Conservation (phyloP, 495 filamentous ascomycete genomes). For the Tuber borchii region DNA sequence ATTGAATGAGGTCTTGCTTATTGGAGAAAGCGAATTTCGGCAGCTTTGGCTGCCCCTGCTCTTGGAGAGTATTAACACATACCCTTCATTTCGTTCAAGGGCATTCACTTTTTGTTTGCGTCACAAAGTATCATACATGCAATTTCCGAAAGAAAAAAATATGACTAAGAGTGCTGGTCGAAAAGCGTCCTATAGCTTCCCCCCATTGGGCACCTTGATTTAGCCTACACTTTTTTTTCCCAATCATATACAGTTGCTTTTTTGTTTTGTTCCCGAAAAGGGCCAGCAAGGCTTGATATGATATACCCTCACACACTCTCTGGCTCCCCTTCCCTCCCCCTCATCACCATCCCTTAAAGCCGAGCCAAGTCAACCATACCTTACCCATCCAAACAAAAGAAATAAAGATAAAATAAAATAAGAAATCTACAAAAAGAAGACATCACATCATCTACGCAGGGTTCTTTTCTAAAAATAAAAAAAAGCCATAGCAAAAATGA, state of each 20-base stretch:
- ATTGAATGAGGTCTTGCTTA: neutral
- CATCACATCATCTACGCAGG: constrained; percentile 1
- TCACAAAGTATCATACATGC: neutral
- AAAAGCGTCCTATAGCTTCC: neutral
- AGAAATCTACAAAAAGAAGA: neutral
- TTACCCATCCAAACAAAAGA: constrained; percentile 1
- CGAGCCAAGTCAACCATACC: neutral
- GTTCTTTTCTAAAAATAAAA: neutral
- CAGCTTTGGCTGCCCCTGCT: neutral
- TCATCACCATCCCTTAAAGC: neutral
- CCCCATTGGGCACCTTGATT: neutral
- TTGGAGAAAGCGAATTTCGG: neutral
- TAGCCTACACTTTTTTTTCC: neutral
- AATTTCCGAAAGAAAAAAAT: neutral
- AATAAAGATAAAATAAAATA: neutral
- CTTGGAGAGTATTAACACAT: neutral
- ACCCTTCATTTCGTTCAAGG: neutral
- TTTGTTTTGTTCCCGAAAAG: neutral
- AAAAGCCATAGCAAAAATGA: neutral
- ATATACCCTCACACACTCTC: constrained; percentile 3
- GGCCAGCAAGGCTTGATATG: neutral
- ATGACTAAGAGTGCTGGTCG: neutral
- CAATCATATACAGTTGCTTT: neutral
- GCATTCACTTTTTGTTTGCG: neutral
- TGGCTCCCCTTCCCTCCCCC: neutral